Conservation (phyloP, 148 eudicot genomes). For the Silene uniflora region DNA sequence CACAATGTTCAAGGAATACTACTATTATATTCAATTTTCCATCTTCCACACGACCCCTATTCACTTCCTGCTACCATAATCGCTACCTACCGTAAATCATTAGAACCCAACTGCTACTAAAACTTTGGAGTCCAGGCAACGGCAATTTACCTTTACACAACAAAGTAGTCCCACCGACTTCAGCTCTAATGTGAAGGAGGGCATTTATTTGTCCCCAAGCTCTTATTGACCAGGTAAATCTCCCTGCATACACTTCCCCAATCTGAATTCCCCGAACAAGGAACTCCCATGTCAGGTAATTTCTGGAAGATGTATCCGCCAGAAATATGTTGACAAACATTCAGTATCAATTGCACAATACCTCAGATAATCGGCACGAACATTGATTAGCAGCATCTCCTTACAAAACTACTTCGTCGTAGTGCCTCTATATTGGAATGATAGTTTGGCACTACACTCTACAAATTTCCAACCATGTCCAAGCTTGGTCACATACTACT, state of each 20-base stretch:
- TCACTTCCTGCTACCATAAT: not conserved
- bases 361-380: not conserved
- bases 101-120: not conserved
- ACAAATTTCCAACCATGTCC: slow-evolving; percentile 12
- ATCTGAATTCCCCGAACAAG: not conserved
- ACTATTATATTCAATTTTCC: too few species aligned
- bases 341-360: not conserved
- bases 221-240: not conserved
- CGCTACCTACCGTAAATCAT: not conserved
- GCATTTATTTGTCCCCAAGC: not conserved
- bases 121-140: not conserved
- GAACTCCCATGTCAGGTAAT: not conserved
- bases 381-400: not conserved
- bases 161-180: not conserved
- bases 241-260: not conserved
- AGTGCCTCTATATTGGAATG: not conserved
- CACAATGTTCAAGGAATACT: too few species aligned
- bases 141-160: not conserved
- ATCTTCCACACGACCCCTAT: not conserved
- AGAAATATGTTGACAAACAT: not conserved
- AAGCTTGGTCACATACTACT: not conserved
- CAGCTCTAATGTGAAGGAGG: not conserved
- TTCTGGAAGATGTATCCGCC: not conserved
- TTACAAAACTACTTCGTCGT: not conserved
- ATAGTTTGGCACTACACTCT: slow-evolving; percentile 10